These are phyloP conservation scores for Beta corolliflora DNA, from an alignment of 179 eudicot species.

Conservation along the genomic window DNA sequence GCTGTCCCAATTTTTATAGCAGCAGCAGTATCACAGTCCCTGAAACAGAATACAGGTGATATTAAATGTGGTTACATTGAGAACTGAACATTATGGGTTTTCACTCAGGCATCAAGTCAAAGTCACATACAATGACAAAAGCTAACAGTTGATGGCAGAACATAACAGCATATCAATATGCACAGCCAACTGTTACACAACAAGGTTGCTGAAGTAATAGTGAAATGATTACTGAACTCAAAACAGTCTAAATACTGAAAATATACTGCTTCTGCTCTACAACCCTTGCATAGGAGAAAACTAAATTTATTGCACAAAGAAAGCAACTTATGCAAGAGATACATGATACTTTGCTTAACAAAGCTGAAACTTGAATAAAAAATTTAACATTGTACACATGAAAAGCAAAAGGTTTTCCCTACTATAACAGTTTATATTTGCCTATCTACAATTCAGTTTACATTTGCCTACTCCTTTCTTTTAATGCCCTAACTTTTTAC, in stretches of 20 bases:
- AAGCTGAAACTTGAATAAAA: not conserved
- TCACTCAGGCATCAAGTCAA: no score
- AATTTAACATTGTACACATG: not conserved
- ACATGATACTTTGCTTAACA: not conserved
- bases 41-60: slow-evolving; percentile 36
- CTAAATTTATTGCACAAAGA: not conserved
- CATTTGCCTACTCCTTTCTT: no score
- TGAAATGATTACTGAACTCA: not conserved
- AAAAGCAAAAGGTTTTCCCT: not conserved
- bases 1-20: slow-evolving; percentile 63
- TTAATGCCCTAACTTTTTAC: no score
- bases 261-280: not conserved
- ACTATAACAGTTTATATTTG: not conserved
- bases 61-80: slow-evolving; percentile 9
- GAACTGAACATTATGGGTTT: not conserved
- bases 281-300: not conserved
- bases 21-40: slow-evolving; percentile 56
- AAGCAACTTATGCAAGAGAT: not conserved
- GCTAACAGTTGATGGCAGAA: not conserved
- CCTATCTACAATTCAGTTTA: no score
- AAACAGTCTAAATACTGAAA: not conserved
- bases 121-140: not conserved
- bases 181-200: not conserved
- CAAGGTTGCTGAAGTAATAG: not conserved
- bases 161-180: not conserved